These are phyloP conservation scores for Aspergillus clavatus DNA, from an alignment of 2,329 filamentous ascomycete species.

Conservation along the genomic window DNA sequence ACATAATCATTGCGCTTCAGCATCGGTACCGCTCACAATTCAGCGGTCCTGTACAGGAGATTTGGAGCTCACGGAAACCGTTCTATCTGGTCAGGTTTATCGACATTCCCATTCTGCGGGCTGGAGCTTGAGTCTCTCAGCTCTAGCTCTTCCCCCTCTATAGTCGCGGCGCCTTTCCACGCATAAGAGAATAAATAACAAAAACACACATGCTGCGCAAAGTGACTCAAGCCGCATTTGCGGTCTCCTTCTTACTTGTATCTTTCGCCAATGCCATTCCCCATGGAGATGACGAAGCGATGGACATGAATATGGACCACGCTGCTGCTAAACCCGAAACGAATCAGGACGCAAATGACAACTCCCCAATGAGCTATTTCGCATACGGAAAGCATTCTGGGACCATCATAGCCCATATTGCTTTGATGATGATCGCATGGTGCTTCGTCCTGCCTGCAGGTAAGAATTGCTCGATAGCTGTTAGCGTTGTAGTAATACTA, in stretches of 20 bases:
- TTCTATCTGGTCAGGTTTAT: too few relatives aligned
- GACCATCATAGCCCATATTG: slow-evolving; percentile 64
- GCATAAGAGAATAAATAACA: background rate
- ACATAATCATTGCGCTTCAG: slow-evolving; percentile 1
- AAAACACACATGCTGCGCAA: slow-evolving; percentile 22
- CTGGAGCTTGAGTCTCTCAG: background rate
- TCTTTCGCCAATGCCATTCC: slow-evolving; percentile 29
- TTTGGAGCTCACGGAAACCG: too few relatives aligned
- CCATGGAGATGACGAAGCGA: slow-evolving; percentile 31
- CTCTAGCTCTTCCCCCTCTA: background rate
- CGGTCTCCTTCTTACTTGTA: slow-evolving; percentile 26
- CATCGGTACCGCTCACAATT: background rate
- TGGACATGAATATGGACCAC: slow-evolving; percentile 28
- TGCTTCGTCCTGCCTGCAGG: slow-evolving; percentile 67
- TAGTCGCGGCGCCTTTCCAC: background rate
- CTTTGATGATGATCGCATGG: slow-evolving; percentile 67
- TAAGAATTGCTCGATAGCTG: slow-evolving; percentile 38
- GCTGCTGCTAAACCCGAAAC: slow-evolving; percentile 12
- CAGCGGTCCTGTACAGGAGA: background rate
- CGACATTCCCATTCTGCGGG: background rate
- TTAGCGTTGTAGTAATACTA: background rate
- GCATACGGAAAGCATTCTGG: slow-evolving; percentile 37
- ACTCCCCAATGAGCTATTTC: slow-evolving; percentile 42
- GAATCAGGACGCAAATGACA: slow-evolving; percentile 14
- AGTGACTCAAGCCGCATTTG: slow-evolving; percentile 24